phyloP scores from a whole-genome alignment of 2,329 filamentous ascomycete genomes.

The Graphium sp. region DNA sequence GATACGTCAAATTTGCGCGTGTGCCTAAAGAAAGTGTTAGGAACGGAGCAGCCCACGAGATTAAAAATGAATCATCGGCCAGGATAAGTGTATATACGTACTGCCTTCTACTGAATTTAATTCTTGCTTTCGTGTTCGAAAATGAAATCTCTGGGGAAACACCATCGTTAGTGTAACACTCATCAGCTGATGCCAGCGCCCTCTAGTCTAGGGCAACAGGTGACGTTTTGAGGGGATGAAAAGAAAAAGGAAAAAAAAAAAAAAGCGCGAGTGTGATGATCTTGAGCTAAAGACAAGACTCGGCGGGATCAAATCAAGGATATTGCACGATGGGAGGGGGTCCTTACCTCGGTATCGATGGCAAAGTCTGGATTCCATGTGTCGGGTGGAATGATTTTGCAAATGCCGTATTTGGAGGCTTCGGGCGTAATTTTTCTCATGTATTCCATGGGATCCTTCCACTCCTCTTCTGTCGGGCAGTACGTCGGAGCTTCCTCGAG shows the following conservation, averaged over 20 bases:
- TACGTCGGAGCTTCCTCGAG: slow-evolving; percentile 84
- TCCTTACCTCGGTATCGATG: slow-evolving; percentile 78
- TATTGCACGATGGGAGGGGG: no score
- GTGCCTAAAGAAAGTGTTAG: slow-evolving; percentile 43
- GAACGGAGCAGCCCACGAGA: background rate
- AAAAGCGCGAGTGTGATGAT: no score
- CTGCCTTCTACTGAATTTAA: slow-evolving; percentile 97
- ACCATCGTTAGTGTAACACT: slow-evolving; percentile 7
- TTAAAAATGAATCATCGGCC: background rate
- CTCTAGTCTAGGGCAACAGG: no score
- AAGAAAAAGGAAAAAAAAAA: slow-evolving; percentile 3
- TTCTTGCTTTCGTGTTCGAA: slow-evolving; percentile 88
- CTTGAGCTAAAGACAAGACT: no score
- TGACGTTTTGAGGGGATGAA: background rate
- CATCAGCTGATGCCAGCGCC: background rate
- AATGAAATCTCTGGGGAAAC: slow-evolving; percentile 92
- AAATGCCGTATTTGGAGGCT: slow-evolving; percentile 75
- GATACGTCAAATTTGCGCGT: slow-evolving; percentile 86
- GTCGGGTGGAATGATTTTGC: slow-evolving; percentile 89
- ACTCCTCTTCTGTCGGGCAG: slow-evolving; percentile 80
- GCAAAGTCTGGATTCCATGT: slow-evolving; percentile 90
- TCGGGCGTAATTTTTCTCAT: slow-evolving; percentile 83
- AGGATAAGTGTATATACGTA: slow-evolving; percentile 26
- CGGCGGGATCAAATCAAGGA: no score
- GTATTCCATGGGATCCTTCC: slow-evolving; percentile 85